Evolutionary conservation across 345 rosid genomes (phyloP), one percentile per base, ranked within the genome.

Genomic region (Durio zibethinus): DNA sequence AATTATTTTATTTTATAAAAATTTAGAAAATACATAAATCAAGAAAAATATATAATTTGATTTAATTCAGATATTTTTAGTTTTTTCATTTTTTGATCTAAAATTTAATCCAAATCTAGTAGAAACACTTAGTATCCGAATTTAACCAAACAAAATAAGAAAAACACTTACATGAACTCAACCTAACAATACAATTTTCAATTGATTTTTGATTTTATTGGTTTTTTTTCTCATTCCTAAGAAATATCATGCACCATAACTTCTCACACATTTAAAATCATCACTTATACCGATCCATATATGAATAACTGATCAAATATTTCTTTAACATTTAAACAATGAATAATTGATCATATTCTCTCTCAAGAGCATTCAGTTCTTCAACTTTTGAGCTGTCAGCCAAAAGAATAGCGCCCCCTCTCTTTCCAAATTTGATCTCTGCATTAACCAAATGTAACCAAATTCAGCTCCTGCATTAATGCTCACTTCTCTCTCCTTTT

Each of bases 261-360:
- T 42, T 42, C 45, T 74, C 38, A 45, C 45, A 21, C 27, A 27
- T 65, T 53, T 60, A 53, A 11, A 65, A 25, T 40, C 52, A 45
- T 29, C 47, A 40, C 20, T 59, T 68, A 20, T 65, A 38, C 74
- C 20, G 50, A 64, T 61, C 25, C 35, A 23, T 65, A 2, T 14
- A 27, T 48, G 29, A 69, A 62, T 47, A 42, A 62, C 67, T 52
- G 61, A 27, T 11, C 14, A 23, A 75, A 35, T 43, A 72, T 56
- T 45, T 25, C 0, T 57, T 69, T n/a, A 45, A 50, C 31, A 77
- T 77, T 88, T 69, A 90, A 73, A 90, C 85, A 68, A 92, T 91
- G 79, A 80, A 91, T 82, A 96, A 80, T 79, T 87, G 97, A 80
- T 91, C 98, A 31, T 91, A 83, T 67, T 96, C 97, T 86, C 99